Percentiles rank a stretch among this genome's conserved stretches.
These are phyloP conservation scores for Aspergillus piperis DNA, from an alignment of 2,329 filamentous ascomycete genomes.

Conservation along the genomic window DNA sequence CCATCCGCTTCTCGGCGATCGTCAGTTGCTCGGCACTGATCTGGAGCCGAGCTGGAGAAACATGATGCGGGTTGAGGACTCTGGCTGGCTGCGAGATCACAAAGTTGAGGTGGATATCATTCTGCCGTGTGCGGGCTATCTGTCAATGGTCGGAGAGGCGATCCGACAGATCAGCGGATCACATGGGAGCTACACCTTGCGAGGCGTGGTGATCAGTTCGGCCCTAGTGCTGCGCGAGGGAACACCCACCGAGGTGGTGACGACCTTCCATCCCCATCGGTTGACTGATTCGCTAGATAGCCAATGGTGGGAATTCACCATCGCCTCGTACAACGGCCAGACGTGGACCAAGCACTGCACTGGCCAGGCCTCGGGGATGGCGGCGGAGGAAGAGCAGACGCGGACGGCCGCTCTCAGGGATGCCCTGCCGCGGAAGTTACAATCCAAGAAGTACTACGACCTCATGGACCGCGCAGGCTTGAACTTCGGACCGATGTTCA, in stretches of 20 bases:
- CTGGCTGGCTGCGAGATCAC: slow-evolving; percentile 38
- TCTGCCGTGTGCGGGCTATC: slow-evolving; percentile 32
- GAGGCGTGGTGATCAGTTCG: slow-evolving; percentile 18
- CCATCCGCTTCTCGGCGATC: neutral
- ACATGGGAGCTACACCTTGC: slow-evolving; percentile 12
- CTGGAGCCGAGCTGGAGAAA: slow-evolving; percentile 31
- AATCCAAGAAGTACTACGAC: slow-evolving; percentile 15
- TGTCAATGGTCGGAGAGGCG: slow-evolving; percentile 30
- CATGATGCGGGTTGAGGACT: slow-evolving; percentile 25
- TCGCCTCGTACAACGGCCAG: slow-evolving; percentile 24
- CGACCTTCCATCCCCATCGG: slow-evolving; percentile 15
- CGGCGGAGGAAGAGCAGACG: neutral
- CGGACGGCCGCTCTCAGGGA: neutral
- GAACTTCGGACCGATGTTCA: slow-evolving; percentile 19
- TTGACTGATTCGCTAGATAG: slow-evolving; percentile 18
- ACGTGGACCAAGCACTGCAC: slow-evolving; percentile 28
- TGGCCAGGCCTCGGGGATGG: slow-evolving; percentile 15
- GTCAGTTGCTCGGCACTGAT: neutral
- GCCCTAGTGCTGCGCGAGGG: slow-evolving; percentile 26
- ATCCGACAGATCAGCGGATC: slow-evolving; percentile 4
- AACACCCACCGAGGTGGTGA: slow-evolving; percentile 22
- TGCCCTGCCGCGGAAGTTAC: slow-evolving; percentile 17
- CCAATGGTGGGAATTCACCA: slow-evolving; percentile 31
- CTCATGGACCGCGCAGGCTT: slow-evolving; percentile 11
- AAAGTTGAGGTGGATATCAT: slow-evolving; percentile 31